Evolutionary conservation across 2,329 filamentous ascomycete species (phyloP), one percentile per base, ranked within the genome.

Genomic region (Plenodomus lindquistii): DNA sequence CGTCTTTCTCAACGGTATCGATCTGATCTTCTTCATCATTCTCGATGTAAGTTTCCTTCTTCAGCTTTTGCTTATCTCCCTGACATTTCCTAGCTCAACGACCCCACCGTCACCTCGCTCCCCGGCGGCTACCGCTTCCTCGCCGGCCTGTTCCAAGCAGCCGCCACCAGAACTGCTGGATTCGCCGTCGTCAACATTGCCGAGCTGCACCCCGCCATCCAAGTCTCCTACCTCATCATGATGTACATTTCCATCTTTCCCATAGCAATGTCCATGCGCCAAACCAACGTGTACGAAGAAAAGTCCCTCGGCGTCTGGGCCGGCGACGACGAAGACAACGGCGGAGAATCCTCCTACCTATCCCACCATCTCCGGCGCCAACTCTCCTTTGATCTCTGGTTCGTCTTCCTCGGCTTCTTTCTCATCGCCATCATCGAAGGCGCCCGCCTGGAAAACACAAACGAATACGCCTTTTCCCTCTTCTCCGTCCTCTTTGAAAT

Each of bases 191-290:
- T 97, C 60, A 91, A 87, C 67, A 76, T 97, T 34, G 78, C 88
- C 1, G 75, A 82, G 0, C 78, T 99, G 2, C 92, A 97, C 59
- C 92, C 94, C 1, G 94, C 89, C 2, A 90, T 97, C 48, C 92
- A 96, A 64, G 91, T 95, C 13, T 90, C 91, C 19, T 97, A 97
- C 75, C 79, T 97, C 73, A 86, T 97, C 72, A 97, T 97, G 94
- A 97, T 97, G 94, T 97, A 97, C 73, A 96, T 97, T 54, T 96
- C 92, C 48, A 89, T 97, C 50, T 96, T 96, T 62, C 93, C 93
- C 4, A 96, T 97, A 61, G 93, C 94, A 67, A 97, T 97, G 63
- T 94, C 89, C 6, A 88, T 97, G 62, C 91, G 93, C 44, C 82
- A 89, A 56, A 97, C 93, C 49, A 97, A 97, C 69, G 93, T 97